Evolutionary conservation across 306 rosid genomes (phyloP), one percentile per base, ranked within the genome.

Genomic region (Astragalus glycyphyllos): DNA sequence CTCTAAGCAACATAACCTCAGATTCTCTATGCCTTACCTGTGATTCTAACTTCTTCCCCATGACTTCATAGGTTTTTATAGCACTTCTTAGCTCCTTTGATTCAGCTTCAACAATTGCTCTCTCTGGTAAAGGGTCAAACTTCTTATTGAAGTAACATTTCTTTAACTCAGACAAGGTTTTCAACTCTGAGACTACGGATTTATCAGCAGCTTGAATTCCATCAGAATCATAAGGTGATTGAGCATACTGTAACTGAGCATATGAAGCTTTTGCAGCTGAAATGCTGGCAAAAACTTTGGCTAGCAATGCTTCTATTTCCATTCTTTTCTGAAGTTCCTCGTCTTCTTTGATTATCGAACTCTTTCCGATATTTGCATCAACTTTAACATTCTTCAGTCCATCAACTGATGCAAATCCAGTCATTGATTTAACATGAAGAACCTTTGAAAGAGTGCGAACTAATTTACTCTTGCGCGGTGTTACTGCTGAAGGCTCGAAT

Each of bases 261-360:
- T 93, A 93, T 14, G 89, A 80, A 75, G 96, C 87, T 82, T 93
- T 93, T 0, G 87, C 73, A 51, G 84, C 38, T n/a, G 98, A 85
- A 79, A 90, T 34, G 60, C 84, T 77, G 13, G 98, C 98, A 62
- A 93, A 93, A 5, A 83, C 44, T 60, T 86, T 80, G 4, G 98
- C 92, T 55, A 88, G 77, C 34, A 85, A 62, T 17, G 90, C 96
- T 60, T 90, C 90, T 54, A 57, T 57, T 15, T 83, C 86, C 17
- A 72, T 26, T 77, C 73, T 84, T 57, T 88, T 78, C 60, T 81
- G 85, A 69, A 77, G 75, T 82, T 88, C 90, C 74, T 84, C 90
- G 32, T 80, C 84, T 12, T 68, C 85, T 13, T 66, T 51, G 56
- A 41, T 58, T 29, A 23, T 72, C 13, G 8, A 7, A 61, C 63